Evolutionary conservation across 2,329 filamentous ascomycete species (phyloP), one percentile per base, ranked within the genome.

Genomic region (Hymenoscyphus linearis): DNA sequence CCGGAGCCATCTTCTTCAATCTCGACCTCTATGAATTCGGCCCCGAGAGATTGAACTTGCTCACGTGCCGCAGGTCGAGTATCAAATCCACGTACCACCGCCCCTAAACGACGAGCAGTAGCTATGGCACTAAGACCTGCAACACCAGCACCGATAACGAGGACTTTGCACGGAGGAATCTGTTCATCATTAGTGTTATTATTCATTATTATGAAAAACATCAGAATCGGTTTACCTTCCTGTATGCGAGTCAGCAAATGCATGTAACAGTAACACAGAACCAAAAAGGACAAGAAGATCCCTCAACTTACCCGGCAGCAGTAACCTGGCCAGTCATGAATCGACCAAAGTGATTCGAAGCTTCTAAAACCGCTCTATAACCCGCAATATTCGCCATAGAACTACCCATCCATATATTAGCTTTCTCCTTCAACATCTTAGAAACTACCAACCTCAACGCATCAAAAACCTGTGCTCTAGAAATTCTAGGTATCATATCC

Each of bases 351-450:
- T 89, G 86, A 74, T 96, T 96, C 14, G 90, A 93, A 1, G 91
- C 92, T 74, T 96, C 91, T 52, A 96, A 78, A 1, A 96, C 90
- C 47, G 91, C 92, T 75, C 96, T 96, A 77, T 96, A 96, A 0
- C 92, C 92, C 25, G 91, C 90, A 76, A 96, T 96, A 69, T 96
- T 96, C 63, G 92, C 91, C 92, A 96, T 96, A 10, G 90, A 95
- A 74, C 90, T 92, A 61, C 36, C 35, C 57, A 36, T 40, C 61
- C n/a, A n/a, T n/a, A n/a, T 54, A 60, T 64, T 55, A 67, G 61
- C 40, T 34, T 67, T 44, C 52, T 18, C 37, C 37, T n/a, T 5
- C 9, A 25, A 7, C 9, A 4, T 16, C 2, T 58, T 3, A 16
- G 52, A 5, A 2, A 2, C 5, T 18, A 62, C 67, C 52, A 65